Evolutionary conservation across 805 yeast genomes (phyloP).

Genomic region (Zygotorulaspora sp.): DNA sequence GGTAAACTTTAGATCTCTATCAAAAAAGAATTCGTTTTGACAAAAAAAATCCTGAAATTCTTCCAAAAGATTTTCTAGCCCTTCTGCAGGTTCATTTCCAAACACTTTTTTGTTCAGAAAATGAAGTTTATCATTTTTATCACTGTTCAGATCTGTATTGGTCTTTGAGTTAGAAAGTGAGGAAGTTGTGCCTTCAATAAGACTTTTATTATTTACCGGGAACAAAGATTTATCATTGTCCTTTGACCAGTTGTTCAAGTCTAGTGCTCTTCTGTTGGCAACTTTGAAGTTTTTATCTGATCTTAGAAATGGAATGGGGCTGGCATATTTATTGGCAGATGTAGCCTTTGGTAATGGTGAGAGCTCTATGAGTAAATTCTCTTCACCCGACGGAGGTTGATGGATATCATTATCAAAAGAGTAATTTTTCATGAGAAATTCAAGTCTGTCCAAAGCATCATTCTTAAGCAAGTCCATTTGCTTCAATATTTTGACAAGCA

Average conservation of each 20-base stretch:
- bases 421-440: constrained; percentile 43
- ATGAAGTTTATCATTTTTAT: not conserved
- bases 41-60: constrained; percentile 10
- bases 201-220: not conserved
- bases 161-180: too few species aligned
- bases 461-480: constrained; percentile 17
- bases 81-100: constrained; percentile 2
- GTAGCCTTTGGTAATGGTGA: not conserved
- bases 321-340: not conserved
- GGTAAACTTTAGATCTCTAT: constrained; percentile 15
- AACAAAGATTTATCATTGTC: constrained; percentile 7
- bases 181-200: not conserved
- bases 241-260: not conserved
- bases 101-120: not conserved
- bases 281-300: not conserved
- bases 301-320: not conserved
- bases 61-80: not conserved
- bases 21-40: constrained; percentile 11
- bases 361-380: not conserved
- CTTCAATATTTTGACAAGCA: constrained; percentile 12
- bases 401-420: not conserved
- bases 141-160: not conserved
- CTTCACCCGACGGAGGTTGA: not conserved
- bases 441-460: constrained; percentile 17
- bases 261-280: too few species aligned